Base-by-base conservation (phyloP, 2,329 filamentous ascomycete genomes). In the Apiospora koreana region DNA sequence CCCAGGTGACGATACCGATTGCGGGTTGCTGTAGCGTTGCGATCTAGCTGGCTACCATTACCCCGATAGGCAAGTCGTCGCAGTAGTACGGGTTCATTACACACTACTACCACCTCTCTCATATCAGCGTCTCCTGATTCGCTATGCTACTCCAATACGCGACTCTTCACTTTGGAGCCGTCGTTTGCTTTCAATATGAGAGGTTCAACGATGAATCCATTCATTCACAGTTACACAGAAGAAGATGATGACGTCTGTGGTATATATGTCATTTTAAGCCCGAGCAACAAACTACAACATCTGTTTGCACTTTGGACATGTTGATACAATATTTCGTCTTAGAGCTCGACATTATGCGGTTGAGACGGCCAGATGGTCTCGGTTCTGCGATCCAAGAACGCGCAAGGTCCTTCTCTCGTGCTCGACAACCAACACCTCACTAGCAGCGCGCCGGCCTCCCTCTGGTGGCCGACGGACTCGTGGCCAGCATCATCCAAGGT, bases 401-500 rank as follows among this genome's bases (percentile, higher is more conserved):
- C 62, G 38, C 71, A 72, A 10, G 58, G 65, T 23, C 66, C 69
- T 23, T 64, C 25, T 50, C 48, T 41, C 3, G 43, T 41, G 35
- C 21, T 38, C n/a, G 41, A 41, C 12, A 72, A 41, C 71, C 71
- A 72, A 23, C 69, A 72, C 41, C 66, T 62, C 35, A 72, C 66
- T 21, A 70, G n/a, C 28, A 72, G 69, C 23, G 65, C 46, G 2
- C 46, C 69, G 6, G 69, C 69, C 54, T 68, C 71, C 25, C 69
- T 72, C 68, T 72, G 71, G 42, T 72, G 65, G 1, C 66, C 71
- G 2, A 69, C 69, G 1, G 71, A 68, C 9, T 67, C 70, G 23
- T 72, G 71, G 3, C 71, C 71, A 10, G 71, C 71, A 7, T 72
- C 69, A 31, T 72, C 62, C 3, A 72, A 41, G 2, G 67, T 50